Conservation (phyloP, 2,329 filamentous ascomycete species). For the Penicillium vulpinum region DNA sequence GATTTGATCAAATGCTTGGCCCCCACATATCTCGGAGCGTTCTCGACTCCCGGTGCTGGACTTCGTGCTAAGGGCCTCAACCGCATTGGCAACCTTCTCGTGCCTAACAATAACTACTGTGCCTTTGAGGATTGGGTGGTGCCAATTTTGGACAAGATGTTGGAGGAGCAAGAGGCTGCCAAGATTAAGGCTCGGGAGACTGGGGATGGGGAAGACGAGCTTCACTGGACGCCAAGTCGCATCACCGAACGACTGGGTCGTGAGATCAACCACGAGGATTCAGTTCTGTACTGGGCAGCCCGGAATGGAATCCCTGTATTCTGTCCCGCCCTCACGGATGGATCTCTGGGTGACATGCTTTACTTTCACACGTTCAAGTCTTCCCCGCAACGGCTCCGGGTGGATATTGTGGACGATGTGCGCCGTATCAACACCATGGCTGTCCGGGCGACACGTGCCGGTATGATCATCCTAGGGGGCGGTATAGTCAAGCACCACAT, state of each 20-base stretch:
- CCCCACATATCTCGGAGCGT: slow-evolving; percentile 88
- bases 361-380: slow-evolving; percentile 97
- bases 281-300: slow-evolving; percentile 96
- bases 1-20: slow-evolving; percentile 98
- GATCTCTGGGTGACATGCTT: slow-evolving; percentile 94
- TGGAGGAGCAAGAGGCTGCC: slow-evolving; percentile 85
- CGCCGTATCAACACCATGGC: slow-evolving; percentile 89
- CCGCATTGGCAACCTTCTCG: slow-evolving; percentile 90
- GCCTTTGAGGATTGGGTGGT: slow-evolving; percentile 97
- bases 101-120: slow-evolving; percentile 97
- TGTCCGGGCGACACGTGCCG: slow-evolving; percentile 80
- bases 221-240: slow-evolving; percentile 92
- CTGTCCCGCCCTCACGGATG: slow-evolving; percentile 93
- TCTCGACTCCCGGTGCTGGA: slow-evolving; percentile 71
- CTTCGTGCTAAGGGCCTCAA: slow-evolving; percentile 87
- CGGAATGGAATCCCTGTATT: slow-evolving; percentile 97
- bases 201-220: slow-evolving; percentile 59
- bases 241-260: slow-evolving; percentile 86
- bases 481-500: slow-evolving; percentile 99
- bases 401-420: slow-evolving; percentile 94
- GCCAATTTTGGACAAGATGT: slow-evolving; percentile 90
- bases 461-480: slow-evolving; percentile 94
- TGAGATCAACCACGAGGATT: slow-evolving; percentile 90
- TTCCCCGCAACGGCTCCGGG: slow-evolving; percentile 74
- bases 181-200: slow-evolving; percentile 54